These are phyloP conservation scores for Leccinum subgranulosum DNA, from an alignment of 768 basidiomycete genomes.

Conservation along the genomic window DNA sequence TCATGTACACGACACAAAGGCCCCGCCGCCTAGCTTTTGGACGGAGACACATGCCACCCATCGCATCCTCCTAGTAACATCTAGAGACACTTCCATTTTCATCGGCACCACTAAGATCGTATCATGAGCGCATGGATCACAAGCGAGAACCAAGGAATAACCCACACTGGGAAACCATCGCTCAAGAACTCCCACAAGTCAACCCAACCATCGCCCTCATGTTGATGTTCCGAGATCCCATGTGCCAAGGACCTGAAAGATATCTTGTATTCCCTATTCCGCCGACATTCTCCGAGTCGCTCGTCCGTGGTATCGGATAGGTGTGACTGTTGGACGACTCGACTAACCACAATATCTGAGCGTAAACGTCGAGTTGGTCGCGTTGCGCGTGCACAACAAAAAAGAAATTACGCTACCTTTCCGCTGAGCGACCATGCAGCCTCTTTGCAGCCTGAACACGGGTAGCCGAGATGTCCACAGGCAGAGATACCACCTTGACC, in stretches of 20 bases:
- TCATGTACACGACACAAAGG: background rate
- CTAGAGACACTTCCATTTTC: background rate
- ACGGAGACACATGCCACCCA: too few species aligned
- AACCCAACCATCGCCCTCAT: too few species aligned
- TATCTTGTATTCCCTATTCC: too few species aligned
- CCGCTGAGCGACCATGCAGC: background rate
- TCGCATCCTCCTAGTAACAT: too few species aligned
- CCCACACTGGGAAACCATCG: background rate
- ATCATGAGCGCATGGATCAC: background rate
- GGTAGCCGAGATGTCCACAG: background rate
- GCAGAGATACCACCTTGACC: slow-evolving; percentile 2
- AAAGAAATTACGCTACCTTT: slow-evolving; percentile 4
- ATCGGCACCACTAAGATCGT: background rate
- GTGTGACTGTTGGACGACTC: too few species aligned
- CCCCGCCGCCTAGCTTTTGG: too few species aligned
- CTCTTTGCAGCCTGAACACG: slow-evolving; percentile 1
- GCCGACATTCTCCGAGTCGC: too few species aligned
- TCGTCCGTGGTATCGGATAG: too few species aligned
- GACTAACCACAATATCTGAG: too few species aligned
- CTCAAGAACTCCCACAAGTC: background rate
- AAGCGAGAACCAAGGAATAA: background rate
- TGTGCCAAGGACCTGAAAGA: too few species aligned
- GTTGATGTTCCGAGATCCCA: too few species aligned
- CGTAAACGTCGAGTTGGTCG: background rate
- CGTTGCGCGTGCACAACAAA: background rate